Evolutionary conservation across 2,329 filamentous ascomycete genomes (phyloP), one percentile per base, ranked within the genome.

Genomic region (Calonectria honghensis): DNA sequence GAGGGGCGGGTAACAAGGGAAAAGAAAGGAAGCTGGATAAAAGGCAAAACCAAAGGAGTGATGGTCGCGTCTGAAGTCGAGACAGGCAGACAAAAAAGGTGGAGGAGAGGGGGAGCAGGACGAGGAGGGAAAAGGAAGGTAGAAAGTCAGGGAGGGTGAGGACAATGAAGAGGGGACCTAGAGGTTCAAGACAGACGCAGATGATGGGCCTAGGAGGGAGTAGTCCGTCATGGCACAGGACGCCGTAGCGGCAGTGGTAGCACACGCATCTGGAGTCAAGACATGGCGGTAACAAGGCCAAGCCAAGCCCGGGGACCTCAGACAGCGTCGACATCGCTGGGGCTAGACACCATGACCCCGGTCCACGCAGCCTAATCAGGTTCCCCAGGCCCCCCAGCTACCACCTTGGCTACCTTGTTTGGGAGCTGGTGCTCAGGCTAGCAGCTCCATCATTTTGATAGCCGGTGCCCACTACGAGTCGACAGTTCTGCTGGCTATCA

Each of bases 121-220:
- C 45, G 69, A 73, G 71, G 69, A 63, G 24, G 24, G 39, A 66
- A 57, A 74, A 54, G 77, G 70, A 73, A 73, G 74, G 54, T 73
- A 59, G 48, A 73, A 61, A 68, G 59, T 52, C 73, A 72, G 71
- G 68, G 59, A 51, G 45, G 69, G 48, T 67, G 41, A 73, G 68
- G 72, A 45, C 35, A 31, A 57, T 45, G 66, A 70, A 71, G 72
- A 75, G 75, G 68, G 75, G 71, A 70, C 72, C 37, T 68, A 72
- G 61, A 74, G 69, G 75, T 70, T 63, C 67, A 70, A 70, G 65
- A 69, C 52, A 39, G 54, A 63, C 13, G 32, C 39, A 50, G 61
- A 65, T 45, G 29, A 65, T 45, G 16, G 20, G 9, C 31, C 61
- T n/a, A 65, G 61, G 61, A 48, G 39, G 57, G 32, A 27, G 54